Evolutionary conservation across 768 basidiomycete species (phyloP).

Genomic region (Bullera alba): DNA sequence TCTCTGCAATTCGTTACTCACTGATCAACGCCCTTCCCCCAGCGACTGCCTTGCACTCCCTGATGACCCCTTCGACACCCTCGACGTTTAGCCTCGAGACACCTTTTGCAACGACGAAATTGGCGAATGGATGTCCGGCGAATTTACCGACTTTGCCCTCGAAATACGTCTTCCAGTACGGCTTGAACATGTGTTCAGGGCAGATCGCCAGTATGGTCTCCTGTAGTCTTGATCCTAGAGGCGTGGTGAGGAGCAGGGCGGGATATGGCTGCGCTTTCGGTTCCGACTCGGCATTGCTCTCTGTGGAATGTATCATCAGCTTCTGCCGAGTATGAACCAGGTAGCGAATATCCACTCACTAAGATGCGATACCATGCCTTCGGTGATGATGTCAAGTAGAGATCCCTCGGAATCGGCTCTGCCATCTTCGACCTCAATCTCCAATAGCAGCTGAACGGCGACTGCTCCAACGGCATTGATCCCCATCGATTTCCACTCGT

Average conservation of each 20-base stretch:
- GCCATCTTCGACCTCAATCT: conserved; percentile 67
- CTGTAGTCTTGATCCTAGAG: conserved; percentile 82
- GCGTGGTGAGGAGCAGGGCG: conserved; percentile 71
- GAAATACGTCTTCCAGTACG: conserved; percentile 75
- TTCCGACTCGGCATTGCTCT: conserved; percentile 47
- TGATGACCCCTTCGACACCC: conserved; percentile 55
- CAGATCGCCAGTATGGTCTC: conserved; percentile 66
- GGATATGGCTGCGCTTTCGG: conserved; percentile 64
- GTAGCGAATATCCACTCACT: conserved; percentile 50
- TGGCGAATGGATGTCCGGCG: conserved; percentile 81
- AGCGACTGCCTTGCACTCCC: conserved; percentile 55
- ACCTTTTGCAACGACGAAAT: conserved; percentile 82
- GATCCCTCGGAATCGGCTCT: conserved; percentile 59
- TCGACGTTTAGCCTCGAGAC: conserved; percentile 57
- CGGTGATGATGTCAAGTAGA: conserved; percentile 71
- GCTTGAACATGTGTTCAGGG: conserved; percentile 57
- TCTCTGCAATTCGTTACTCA: conserved; percentile 52
- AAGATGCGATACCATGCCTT: conserved; percentile 62
- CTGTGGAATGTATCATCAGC: too few species aligned
- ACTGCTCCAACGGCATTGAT: conserved; percentile 41
- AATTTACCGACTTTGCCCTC: conserved; percentile 61
- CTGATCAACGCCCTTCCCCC: conserved; percentile 60
- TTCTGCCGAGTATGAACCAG: conserved; percentile 5
- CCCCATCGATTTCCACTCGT: conserved; percentile 43
- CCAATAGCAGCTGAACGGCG: conserved; percentile 63